Evolutionary conservation across 2,329 filamentous ascomycete genomes (phyloP), one percentile per base, ranked within the genome.

Genomic region (Epichloe sibirici): DNA sequence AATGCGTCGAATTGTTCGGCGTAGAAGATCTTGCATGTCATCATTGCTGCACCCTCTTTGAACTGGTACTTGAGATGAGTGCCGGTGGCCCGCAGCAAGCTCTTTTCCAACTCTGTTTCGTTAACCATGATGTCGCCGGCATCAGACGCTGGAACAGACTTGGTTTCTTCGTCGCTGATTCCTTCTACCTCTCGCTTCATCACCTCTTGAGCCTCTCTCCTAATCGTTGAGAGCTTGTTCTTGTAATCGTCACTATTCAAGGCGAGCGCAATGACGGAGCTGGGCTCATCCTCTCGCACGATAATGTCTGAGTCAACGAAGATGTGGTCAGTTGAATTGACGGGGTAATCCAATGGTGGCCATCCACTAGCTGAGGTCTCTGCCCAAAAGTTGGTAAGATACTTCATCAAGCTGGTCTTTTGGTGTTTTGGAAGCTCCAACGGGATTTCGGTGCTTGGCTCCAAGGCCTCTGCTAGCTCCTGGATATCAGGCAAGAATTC

Each of bases 11-110:
- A 98, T 57, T 96, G 93, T 66, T 97, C 93, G 0, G 93, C 93
- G 62, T 94, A 98, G 69, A 98, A 97, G 46, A 98, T 93, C 69
- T 98, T 98, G 74, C 94, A 97, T 48, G 91, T 85, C 79, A 96
- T 95, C 62, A 86, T 88, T 3, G 94, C 91, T n/a, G 87, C 83
- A 0, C 91, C 90, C 65, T 96, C 90, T 31, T 85, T 85, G 69
- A 97, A 98, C 55, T 95, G 89, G 65, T 96, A 98, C 64, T 94
- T 94, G 59, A 96, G 82, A 67, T 98, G 93, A 1, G 89, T 95
- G 39, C 91, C 90, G 0, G 88, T 94, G 34, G 85, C 79, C 57
- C 89, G 82, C 35, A 95, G 75, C 28, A 98, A 74, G 39, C 89
- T 93, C 57, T 86, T 85, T 67, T 98, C 90, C 9, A 97, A 80